Base-by-base conservation (phyloP, 139 green algal genomes). In the Tetradesmus obliquus region DNA sequence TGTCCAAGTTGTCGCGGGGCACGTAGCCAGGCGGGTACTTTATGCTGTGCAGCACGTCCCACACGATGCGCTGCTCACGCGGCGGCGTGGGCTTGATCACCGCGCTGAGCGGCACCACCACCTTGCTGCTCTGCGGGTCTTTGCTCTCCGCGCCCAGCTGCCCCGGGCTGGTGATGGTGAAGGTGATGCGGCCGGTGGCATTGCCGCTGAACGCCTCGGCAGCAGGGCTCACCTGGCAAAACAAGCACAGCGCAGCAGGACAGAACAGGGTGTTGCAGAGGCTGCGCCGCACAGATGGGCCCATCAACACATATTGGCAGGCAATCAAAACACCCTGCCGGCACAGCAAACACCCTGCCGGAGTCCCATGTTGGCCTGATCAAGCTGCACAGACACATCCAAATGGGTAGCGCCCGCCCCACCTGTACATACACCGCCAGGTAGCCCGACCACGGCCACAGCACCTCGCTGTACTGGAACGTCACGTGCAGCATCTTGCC, bases 371-470 rank as follows among this genome's bases (percentile, higher is more conserved):
- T 45, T 45, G 32, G 32, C 32, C 32, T 45, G 32, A 45, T 45
- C 32, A 45, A 45, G 32, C 32, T 45, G 32, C 32, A 45, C 32
- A 45, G 32, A 9, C 80, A 62, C 1, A 5, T 19, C 80, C 60
- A 12, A 82, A 20, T 15, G 0, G 19, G n/a, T 17, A 83, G 51
- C 20, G 45, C 53, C 5, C 5, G 5, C 22, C 90, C 8, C 91
- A 93, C 91, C 85, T 91, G 80, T 9, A 99, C 92, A 94, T 97
- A 99, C 4, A 99, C 79, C 2, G 95, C 97, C 80, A 99, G 94
- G 95, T 97, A 98, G 32, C 98, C 98, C 2, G 96, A 98, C 98
- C 98, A 99, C 54, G 98, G 98, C 98, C 98, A 99, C 62, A 99
- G 92, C 69, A 96, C 83, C 45, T 95, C 90, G 54, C 93, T 95